A percentile compares a stretch with the other conserved stretches of the same genome.
Conservation (phyloP, 2,329 filamentous ascomycete genomes). For the Neonectria magnoliae region DNA sequence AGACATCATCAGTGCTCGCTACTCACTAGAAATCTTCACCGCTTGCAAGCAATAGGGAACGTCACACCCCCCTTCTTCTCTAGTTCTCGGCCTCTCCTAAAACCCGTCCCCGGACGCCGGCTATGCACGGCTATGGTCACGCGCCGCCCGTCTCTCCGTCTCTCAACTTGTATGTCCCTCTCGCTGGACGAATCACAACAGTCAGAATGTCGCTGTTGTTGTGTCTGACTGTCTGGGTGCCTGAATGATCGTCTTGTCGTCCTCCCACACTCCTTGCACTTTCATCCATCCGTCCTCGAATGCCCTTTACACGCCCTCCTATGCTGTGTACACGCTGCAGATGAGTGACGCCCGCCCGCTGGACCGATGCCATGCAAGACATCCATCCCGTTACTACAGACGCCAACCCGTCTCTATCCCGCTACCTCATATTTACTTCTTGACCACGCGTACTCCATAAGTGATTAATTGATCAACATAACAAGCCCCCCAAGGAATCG, state of each 20-base stretch:
- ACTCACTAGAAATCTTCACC: slow-evolving; percentile 6
- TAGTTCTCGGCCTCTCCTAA: background rate
- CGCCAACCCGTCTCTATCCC: background rate
- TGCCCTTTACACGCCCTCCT: background rate
- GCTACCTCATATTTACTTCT: background rate
- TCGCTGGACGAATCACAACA: background rate
- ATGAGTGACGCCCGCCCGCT: slow-evolving; percentile 20
- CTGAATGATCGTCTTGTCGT: slow-evolving; percentile 15
- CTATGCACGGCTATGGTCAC: slow-evolving; percentile 31
- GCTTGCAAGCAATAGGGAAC: background rate
- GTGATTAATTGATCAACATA: background rate
- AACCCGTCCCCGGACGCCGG: slow-evolving; percentile 26
- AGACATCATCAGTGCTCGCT: background rate
- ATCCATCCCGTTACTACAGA: slow-evolving; percentile 6
- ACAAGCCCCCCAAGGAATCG: background rate
- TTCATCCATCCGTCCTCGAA: slow-evolving; percentile 2
- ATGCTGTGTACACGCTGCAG: too few relatives aligned
- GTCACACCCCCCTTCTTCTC: slow-evolving; percentile 3
- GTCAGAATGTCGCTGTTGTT: background rate
- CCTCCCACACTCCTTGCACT: background rate
- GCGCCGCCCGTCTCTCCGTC: background rate
- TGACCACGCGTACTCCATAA: background rate
- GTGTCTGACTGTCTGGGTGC: slow-evolving; percentile 4
- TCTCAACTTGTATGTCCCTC: background rate
- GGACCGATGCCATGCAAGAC: slow-evolving; percentile 33